Base-by-base conservation (phyloP, 768 basidiomycete species). In the Paxillus rubicundulus region DNA sequence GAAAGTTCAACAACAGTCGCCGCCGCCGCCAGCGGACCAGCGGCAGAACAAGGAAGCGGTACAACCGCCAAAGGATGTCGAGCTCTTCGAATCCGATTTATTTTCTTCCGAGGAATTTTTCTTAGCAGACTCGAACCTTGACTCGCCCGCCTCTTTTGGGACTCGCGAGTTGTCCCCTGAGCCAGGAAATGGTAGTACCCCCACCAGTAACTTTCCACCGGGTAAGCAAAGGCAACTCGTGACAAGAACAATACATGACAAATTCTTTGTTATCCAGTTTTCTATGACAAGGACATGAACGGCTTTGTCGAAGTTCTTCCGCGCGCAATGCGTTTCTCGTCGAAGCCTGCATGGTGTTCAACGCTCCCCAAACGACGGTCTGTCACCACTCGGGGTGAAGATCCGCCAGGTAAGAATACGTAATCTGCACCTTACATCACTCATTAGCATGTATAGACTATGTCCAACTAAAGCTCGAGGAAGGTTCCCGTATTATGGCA, bases 341-440 rank as follows among this genome's bases (percentile, higher is more conserved):
- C 37, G 17, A 28, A 18, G n/a, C 24, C 10, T 16, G 9, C 28
- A 14, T n/a, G 16, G 17, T 17, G 33, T 32, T n/a, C 17, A 10
- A 12, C 17, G 20, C 43, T n/a, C 14, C 21, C 41, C 7, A 13
- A 18, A 21, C 28, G 17, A 51, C 18, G 14, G 7, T 6, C 14
- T 16, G 28, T 39, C 8, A 7, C 4, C 14, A 39, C 30, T 32
- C 34, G 18, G 2, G 43, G 16, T 5, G 50, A 51, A 45, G 50
- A 51, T 39, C 50, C 50, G 14, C 50, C 44, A 51, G 43, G 50
- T 51, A 45, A n/a, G 30, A 37, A 13, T 6, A 12, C 17, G n/a
- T 6, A 5, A 9, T 6, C 4, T 18, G 3, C 5, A 30, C 14
- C 30, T 18, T 16, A 8, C 13, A 33, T 18, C 27, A 12, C 37